phyloP scores from a whole-genome alignment of 208 protist species.

The Acanthamoeba pearcei region DNA sequence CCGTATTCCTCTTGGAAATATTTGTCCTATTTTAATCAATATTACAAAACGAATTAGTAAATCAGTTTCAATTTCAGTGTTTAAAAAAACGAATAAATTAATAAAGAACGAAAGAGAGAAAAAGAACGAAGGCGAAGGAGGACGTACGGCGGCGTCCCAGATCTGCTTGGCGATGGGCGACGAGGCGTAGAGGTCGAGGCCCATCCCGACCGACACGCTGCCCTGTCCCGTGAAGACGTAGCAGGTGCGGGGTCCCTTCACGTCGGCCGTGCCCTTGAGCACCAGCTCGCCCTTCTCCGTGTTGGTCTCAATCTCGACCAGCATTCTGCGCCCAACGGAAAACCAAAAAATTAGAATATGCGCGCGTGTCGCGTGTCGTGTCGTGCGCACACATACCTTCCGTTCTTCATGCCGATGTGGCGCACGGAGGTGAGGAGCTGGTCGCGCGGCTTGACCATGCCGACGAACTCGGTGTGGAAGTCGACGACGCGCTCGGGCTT shows the following conservation, averaged over 20 bases:
- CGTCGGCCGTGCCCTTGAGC: conserved; percentile 86
- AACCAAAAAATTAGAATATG: neutral
- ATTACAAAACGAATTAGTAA: neutral
- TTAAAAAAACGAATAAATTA: neutral
- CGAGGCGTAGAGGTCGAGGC: conserved; percentile 90
- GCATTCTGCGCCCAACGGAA: neutral
- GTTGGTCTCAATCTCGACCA: conserved; percentile 69
- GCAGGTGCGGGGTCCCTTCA: conserved; percentile 84
- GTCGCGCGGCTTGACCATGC: conserved; percentile 89
- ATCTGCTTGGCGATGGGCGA: conserved; percentile 82
- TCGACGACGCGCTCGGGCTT: conserved; percentile 79
- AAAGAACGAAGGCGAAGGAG: neutral
- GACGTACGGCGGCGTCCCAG: conserved; percentile 82
- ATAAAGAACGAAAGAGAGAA: neutral
- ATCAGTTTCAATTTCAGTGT: neutral
- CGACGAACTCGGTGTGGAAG: conserved; percentile 86
- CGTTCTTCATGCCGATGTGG: conserved; percentile 89
- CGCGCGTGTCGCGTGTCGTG: conserved; percentile 75
- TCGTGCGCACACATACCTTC: conserved; percentile 79
- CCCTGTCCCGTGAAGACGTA: conserved; percentile 93
- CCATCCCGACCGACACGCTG: conserved; percentile 83
- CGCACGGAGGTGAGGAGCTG: conserved; percentile 81
- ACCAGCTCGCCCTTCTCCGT: conserved; percentile 76
- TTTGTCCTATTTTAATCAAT: conserved; percentile 73
- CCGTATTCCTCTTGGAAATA: conserved; percentile 89